Conservation (phyloP, 139 green algal species). For the Picochlorum costavermella region DNA sequence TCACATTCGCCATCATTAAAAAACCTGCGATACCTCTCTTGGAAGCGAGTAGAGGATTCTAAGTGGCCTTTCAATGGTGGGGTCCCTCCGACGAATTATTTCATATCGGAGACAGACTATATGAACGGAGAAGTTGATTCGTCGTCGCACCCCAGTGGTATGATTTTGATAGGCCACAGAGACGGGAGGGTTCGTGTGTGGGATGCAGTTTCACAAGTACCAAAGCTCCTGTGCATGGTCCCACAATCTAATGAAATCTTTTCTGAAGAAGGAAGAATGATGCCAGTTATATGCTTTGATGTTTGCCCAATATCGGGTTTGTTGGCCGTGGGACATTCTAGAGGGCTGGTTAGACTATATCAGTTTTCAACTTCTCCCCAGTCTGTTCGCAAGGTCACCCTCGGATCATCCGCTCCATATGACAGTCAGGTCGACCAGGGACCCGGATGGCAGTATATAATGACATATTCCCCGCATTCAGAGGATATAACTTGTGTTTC, state of each 20-base stretch:
- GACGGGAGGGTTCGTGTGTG: conserved; percentile 44
- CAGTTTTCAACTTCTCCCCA: conserved; percentile 29
- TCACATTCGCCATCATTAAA: not conserved
- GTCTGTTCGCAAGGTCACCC: conserved; percentile 18
- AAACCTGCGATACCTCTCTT: not conserved
- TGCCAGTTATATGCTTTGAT: conserved; percentile 28
- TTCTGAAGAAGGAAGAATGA: conserved; percentile 20
- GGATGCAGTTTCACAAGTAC: conserved; percentile 30
- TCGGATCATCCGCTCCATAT: conserved; percentile 25
- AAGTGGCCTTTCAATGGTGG: conserved; percentile 29
- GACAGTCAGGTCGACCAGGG: conserved; percentile 20
- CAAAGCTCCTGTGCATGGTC: conserved; percentile 26
- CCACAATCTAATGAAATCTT: conserved; percentile 17
- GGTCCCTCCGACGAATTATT: not conserved
- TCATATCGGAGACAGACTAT: not conserved
- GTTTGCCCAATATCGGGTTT: conserved; percentile 31
- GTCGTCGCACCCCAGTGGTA: conserved; percentile 15
- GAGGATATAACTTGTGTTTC: conserved; percentile 18
- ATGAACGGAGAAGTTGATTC: not conserved
- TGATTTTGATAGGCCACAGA: conserved; percentile 36
- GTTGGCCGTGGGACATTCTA: conserved; percentile 30
- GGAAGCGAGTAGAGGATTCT: not conserved
- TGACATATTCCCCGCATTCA: conserved; percentile 23
- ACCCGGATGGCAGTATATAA: conserved; percentile 40
- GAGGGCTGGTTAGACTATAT: conserved; percentile 37